These are phyloP conservation scores for Niebla homalea DNA, from an alignment of 495 filamentous ascomycete species.

Conservation along the genomic window DNA sequence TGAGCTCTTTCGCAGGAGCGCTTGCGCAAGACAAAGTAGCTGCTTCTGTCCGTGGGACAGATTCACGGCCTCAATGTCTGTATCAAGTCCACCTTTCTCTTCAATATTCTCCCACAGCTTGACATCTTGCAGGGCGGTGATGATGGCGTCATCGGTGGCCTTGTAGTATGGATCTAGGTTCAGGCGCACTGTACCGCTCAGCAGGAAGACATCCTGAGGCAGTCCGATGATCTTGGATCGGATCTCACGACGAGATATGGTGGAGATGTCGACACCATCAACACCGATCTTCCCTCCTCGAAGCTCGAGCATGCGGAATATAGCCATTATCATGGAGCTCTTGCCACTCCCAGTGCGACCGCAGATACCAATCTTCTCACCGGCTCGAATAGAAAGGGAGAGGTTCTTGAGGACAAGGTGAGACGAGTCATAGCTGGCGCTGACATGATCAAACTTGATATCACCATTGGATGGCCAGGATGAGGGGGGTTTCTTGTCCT, in stretches of 20 bases:
- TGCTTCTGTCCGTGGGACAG: constrained; percentile 51
- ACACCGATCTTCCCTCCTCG: constrained; percentile 29
- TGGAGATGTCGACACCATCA: constrained; percentile 35
- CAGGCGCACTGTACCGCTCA: constrained; percentile 29
- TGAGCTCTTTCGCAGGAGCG: constrained; percentile 35
- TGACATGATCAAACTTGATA: constrained; percentile 34
- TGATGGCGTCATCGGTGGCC: constrained; percentile 27
- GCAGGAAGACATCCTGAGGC: constrained; percentile 47
- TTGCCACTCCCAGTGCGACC: constrained; percentile 28
- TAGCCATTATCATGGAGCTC: constrained; percentile 34
- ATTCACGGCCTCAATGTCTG: constrained; percentile 34
- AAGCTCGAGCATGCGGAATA: constrained; percentile 42
- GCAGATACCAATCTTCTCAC: constrained; percentile 44
- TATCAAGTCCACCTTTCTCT: constrained; percentile 38
- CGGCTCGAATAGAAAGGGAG: constrained; percentile 35
- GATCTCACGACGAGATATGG: constrained; percentile 33
- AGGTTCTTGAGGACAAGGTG: constrained; percentile 34
- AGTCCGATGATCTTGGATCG: constrained; percentile 36
- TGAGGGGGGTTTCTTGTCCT: constrained; percentile 27
- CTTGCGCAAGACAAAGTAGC: constrained; percentile 50
- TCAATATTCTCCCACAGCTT: constrained; percentile 33
- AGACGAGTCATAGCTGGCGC: constrained; percentile 27
- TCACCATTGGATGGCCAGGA: constrained; percentile 39
- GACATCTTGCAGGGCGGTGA: constrained; percentile 35
- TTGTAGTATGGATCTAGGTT: constrained; percentile 32